Percentiles rank a stretch among this genome's conserved stretches.
Evolutionary conservation across 768 basidiomycete species (phyloP).

Genomic region (Tulasnella sp.): DNA sequence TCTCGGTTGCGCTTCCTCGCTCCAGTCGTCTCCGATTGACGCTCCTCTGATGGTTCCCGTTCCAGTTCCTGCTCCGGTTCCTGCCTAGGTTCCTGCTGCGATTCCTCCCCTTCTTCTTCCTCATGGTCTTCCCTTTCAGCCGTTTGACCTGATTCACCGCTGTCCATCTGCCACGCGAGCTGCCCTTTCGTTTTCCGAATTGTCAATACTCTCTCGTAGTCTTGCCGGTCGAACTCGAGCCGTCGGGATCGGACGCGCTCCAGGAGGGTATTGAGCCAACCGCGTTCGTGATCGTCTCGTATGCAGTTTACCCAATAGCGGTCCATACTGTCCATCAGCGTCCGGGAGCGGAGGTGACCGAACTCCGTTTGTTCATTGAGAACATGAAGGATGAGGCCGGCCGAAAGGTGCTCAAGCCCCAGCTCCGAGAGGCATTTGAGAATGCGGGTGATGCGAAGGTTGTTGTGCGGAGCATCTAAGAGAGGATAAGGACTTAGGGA

Average conservation of each 20-base stretch:
- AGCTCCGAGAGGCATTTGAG: constrained; percentile 64
- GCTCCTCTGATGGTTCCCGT: neutral
- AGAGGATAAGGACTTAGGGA: neutral
- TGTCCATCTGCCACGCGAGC: neutral
- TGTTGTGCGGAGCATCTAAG: constrained; percentile 62
- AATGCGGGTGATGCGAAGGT: constrained; percentile 65
- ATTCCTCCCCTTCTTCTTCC: neutral
- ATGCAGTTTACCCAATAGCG: constrained; percentile 69
- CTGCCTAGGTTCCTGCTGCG: too few species aligned
- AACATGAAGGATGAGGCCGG: constrained; percentile 57
- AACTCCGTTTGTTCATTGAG: constrained; percentile 57
- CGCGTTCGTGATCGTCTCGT: constrained; percentile 46
- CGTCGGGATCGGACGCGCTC: constrained; percentile 35
- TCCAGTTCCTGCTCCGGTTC: neutral
- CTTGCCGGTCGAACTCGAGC: constrained; percentile 36
- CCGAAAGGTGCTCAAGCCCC: constrained; percentile 50
- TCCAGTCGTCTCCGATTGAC: neutral
- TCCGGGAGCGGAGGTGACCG: constrained; percentile 34
- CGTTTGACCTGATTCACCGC: neutral
- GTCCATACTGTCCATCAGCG: constrained; percentile 54
- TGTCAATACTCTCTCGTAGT: constrained; percentile 41
- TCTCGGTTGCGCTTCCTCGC: neutral
- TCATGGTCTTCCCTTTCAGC: neutral
- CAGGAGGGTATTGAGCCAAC: constrained; percentile 43
- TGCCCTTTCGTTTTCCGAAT: constrained; percentile 30